phyloP scores from a whole-genome alignment of 305 asterid species.

The Rubia peregrina region DNA sequence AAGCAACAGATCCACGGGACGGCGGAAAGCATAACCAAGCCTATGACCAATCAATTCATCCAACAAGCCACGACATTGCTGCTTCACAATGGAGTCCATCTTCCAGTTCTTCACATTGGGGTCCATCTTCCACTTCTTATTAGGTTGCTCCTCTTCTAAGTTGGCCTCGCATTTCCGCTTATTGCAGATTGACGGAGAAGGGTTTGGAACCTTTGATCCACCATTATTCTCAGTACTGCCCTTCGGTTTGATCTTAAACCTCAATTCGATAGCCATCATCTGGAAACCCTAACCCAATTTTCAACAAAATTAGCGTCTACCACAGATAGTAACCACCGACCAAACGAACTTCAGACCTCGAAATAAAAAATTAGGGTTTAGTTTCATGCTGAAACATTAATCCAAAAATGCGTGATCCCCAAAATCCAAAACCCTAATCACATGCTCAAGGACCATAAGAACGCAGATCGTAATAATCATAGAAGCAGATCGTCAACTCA shows the following conservation, averaged over 20 bases:
- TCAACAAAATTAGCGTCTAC: neutral
- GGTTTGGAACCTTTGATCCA: constrained; percentile 21
- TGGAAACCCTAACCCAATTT: neutral
- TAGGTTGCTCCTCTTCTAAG: constrained; percentile 25
- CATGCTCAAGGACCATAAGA: too few relatives aligned
- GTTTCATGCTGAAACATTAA: too few relatives aligned
- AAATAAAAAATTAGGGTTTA: too few relatives aligned
- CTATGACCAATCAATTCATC: constrained; percentile 41
- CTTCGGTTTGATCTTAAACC: constrained; percentile 15
- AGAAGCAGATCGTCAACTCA: too few relatives aligned
- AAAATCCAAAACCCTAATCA: too few relatives aligned
- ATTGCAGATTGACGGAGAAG: constrained; percentile 17
- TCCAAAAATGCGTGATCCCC: neutral
- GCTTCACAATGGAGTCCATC: constrained; percentile 45
- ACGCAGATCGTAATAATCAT: too few relatives aligned
- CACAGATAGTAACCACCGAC: neutral
- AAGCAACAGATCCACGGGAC: constrained; percentile 68
- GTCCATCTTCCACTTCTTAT: constrained; percentile 42
- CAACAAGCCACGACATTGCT: constrained; percentile 40
- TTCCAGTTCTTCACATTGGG: constrained; percentile 36
- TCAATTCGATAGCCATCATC: constrained; percentile 15
- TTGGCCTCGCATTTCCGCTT: constrained; percentile 41
- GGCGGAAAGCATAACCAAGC: constrained; percentile 32
- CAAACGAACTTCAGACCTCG: neutral
- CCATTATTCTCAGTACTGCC: constrained; percentile 17